Evolutionary conservation across 2,329 filamentous ascomycete species (phyloP).

Genomic region (Ophiocordyceps sinensis): DNA sequence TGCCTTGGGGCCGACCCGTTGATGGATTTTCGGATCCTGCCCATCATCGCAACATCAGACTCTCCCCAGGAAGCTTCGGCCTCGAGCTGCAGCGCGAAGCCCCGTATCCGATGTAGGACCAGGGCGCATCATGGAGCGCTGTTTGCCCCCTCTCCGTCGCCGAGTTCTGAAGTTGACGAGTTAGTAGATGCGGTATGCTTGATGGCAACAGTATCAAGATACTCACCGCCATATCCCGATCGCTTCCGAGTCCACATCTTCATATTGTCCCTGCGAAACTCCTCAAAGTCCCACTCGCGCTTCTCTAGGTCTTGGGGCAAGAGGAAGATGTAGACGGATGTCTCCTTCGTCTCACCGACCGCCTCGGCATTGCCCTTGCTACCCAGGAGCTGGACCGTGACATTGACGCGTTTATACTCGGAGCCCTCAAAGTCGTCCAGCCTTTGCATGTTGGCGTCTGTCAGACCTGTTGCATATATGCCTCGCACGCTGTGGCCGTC

Average conservation of each 20-base stretch:
- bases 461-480: slow-evolving; percentile 64
- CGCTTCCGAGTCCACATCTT: slow-evolving; percentile 33
- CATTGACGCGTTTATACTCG: slow-evolving; percentile 49
- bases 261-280: slow-evolving; percentile 66
- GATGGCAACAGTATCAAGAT: neutral
- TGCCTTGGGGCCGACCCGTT: too few species aligned
- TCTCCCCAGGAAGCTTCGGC: too few species aligned
- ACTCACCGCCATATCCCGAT: neutral
- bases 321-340: slow-evolving; percentile 53
- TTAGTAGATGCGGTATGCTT: too few species aligned
- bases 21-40: too few species aligned
- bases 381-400: slow-evolving; percentile 36
- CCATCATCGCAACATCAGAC: too few species aligned
- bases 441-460: slow-evolving; percentile 56
- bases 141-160: too few species aligned
- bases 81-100: too few species aligned
- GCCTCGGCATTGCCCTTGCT: slow-evolving; percentile 22
- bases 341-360: slow-evolving; percentile 32
- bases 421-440: slow-evolving; percentile 72
- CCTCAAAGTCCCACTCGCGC: slow-evolving; percentile 75
- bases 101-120: too few species aligned
- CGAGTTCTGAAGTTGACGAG: too few species aligned
- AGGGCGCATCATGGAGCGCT: too few species aligned
- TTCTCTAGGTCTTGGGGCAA: slow-evolving; percentile 42
- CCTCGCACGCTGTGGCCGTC: slow-evolving; percentile 50